Evolutionary conservation across 495 filamentous ascomycete genomes (phyloP), one percentile per base, ranked within the genome.

Genomic region (Neurospora sp.): DNA sequence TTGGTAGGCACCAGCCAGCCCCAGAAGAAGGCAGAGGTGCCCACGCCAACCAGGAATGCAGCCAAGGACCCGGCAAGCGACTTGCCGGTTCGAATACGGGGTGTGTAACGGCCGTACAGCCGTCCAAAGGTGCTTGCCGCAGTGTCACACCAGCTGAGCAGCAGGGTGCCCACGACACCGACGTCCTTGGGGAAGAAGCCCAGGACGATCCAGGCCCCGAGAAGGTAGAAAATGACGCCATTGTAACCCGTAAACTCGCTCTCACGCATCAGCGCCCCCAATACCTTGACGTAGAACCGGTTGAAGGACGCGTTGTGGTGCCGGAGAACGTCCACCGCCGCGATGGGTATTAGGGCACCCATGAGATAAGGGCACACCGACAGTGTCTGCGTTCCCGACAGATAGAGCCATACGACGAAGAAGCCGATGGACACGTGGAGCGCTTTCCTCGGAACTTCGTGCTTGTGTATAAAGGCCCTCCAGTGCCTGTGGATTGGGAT

Each of bases 131-230:
- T 99, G 76, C 91, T 94, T 4, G 96, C 96, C 46, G 96, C 96
- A 6, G 96, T 98, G 78, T 99, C 96, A 80, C 96, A 99, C 96
- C 96, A 99, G 76, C 91, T 94, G 9, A 99, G 87, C 69, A 99
- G 86, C 72, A 98, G 84, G 16, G 97, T 90, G 31, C 91, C 88
- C 85, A 99, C 91, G 10, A 97, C 89, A 3, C 91, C 93, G n/a
- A 98, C 88, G 75, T 99, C 96, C 81, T 98, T 98, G 37, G 94
- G 94, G 80, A 94, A 94, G 81, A 93, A 94, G 72, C 88, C 86
- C 53, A 99, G 86, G 35, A 93, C 94, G 20, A 89, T 86, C 85
- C 93, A 98, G 27, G 94, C 91, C 16, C 96, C 96, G 12, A 97
- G 87, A 7, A 99, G 88, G 77, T 98, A 99, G 87, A 92, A 97